These are phyloP conservation scores for Pythium oligandrum DNA, from an alignment of 352 stramenopile genomes.

Conservation along the genomic window DNA sequence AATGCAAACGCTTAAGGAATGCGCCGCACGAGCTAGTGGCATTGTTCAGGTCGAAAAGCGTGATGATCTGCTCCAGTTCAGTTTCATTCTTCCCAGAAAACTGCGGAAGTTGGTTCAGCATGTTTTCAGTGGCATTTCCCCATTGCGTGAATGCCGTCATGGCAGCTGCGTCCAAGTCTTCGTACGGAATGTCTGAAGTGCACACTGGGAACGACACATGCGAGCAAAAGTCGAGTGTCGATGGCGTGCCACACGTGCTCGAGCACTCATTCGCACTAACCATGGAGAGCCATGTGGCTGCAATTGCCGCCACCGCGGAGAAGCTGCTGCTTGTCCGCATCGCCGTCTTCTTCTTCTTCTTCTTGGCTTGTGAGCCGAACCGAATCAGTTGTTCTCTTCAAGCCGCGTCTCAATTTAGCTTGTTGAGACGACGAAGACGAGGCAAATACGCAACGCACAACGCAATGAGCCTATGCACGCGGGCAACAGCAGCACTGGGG, in stretches of 20 bases:
- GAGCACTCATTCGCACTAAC: conserved; percentile 44
- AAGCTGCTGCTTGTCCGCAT: too few relatives aligned
- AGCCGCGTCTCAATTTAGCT: too few relatives aligned
- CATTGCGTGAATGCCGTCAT: conserved; percentile 36
- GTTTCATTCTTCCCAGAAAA: conserved; percentile 30
- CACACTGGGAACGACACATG: conserved; percentile 77
- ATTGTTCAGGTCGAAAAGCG: conserved; percentile 59
- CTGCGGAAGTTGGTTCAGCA: conserved; percentile 42
- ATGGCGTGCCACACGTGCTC: conserved; percentile 71
- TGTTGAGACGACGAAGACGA: too few relatives aligned
- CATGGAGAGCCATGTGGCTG: conserved; percentile 5
- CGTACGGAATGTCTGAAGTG: conserved; percentile 45
- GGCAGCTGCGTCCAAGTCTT: conserved; percentile 49
- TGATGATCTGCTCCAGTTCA: conserved; percentile 33
- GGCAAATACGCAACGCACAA: too few relatives aligned
- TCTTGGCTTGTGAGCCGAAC: too few relatives aligned
- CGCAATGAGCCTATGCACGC: too few relatives aligned
- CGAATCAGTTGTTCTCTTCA: too few relatives aligned
- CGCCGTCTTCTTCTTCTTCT: too few relatives aligned
- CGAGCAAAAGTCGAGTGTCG: conserved; percentile 69
- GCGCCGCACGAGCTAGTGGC: conserved; percentile 48
- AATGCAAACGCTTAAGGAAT: conserved; percentile 59
- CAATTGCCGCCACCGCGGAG: conserved; percentile 10
- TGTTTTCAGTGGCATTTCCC: conserved; percentile 39
- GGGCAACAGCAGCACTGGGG: too few relatives aligned